Percentiles rank a stretch among this genome's conserved stretches.
Evolutionary conservation across 1,139 yeast species (phyloP).

Genomic region (Saccharomyces hybrid): DNA sequence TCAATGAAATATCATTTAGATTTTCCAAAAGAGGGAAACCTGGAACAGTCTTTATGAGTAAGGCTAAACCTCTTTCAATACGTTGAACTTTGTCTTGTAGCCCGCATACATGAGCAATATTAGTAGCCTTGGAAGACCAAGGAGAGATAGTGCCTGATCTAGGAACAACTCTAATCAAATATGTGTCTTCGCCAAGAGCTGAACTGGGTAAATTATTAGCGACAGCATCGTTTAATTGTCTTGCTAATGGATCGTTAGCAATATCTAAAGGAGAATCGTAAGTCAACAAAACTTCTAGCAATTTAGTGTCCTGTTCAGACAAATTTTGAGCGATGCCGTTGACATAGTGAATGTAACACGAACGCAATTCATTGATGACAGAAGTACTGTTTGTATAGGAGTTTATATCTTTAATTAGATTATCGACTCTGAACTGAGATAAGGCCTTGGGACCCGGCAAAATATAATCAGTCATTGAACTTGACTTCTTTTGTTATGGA

Average conservation of each 20-base stretch:
- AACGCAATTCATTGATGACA: constrained; percentile 59
- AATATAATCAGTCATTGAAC: constrained; percentile 27
- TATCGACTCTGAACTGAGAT: constrained; percentile 75
- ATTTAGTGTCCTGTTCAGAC: constrained; percentile 35
- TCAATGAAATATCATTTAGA: constrained; percentile 48
- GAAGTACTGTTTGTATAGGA: constrained; percentile 41
- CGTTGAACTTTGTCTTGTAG: constrained; percentile 61
- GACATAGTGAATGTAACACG: constrained; percentile 77
- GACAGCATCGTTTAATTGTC: constrained; percentile 41
- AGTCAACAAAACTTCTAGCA: constrained; percentile 57
- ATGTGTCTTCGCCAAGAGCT: constrained; percentile 43
- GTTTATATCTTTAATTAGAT: constrained; percentile 65
- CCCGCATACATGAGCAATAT: constrained; percentile 86
- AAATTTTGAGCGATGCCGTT: constrained; percentile 42
- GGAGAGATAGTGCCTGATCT: constrained; percentile 96
- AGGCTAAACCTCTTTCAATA: constrained; percentile 82
- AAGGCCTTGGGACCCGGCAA: constrained; percentile 88
- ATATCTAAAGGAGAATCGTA: constrained; percentile 65
- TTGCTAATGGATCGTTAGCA: constrained; percentile 40
- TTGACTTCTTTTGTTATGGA: constrained; percentile 2
- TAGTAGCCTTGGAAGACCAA: constrained; percentile 98
- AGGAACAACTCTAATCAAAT: constrained; percentile 72
- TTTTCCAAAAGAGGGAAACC: constrained; percentile 56
- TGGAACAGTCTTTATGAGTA: constrained; percentile 60
- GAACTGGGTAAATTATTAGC: constrained; percentile 17